phyloP scores from a whole-genome alignment of 805 yeast species.

The Starmerella khaoyaiensis region DNA sequence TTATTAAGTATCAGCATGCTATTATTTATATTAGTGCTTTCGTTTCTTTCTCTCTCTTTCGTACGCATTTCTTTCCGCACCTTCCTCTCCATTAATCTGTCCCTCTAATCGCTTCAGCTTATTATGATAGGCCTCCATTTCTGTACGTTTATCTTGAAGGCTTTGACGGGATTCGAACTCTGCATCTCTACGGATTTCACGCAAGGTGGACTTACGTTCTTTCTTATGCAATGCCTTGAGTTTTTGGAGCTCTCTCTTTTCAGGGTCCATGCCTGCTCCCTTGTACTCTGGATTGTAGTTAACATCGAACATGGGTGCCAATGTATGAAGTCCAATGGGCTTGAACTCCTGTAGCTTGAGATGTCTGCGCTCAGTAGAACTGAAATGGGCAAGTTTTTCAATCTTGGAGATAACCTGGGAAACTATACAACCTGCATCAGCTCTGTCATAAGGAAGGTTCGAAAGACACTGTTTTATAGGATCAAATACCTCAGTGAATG shows the following conservation, averaged over 20 bases:
- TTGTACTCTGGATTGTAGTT: conserved; percentile 92
- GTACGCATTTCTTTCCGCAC: conserved; percentile 85
- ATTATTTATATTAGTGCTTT: conserved; percentile 4
- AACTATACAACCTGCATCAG: conserved; percentile 2
- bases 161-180: conserved; percentile 78
- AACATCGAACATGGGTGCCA: conserved; percentile 86
- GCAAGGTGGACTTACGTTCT: conserved; percentile 76
- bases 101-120: conserved; percentile 81
- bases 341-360: conserved; percentile 70
- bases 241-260: conserved; percentile 71
- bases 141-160: conserved; percentile 61
- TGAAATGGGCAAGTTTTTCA: conserved; percentile 29
- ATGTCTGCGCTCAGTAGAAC: conserved; percentile 46
- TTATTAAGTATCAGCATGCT: not conserved
- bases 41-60: conserved; percentile 66
- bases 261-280: conserved; percentile 72
- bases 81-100: conserved; percentile 83
- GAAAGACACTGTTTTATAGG: conserved; percentile 17
- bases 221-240: conserved; percentile 76
- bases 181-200: conserved; percentile 82
- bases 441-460: conserved; percentile 18
- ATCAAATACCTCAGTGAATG: conserved; percentile 23
- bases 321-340: conserved; percentile 71
- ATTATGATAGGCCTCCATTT: conserved; percentile 67
- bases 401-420: conserved; percentile 31